These are phyloP conservation scores for Magnaporthiopsis poae DNA, from an alignment of 2,329 filamentous ascomycete species.

Conservation along the genomic window DNA sequence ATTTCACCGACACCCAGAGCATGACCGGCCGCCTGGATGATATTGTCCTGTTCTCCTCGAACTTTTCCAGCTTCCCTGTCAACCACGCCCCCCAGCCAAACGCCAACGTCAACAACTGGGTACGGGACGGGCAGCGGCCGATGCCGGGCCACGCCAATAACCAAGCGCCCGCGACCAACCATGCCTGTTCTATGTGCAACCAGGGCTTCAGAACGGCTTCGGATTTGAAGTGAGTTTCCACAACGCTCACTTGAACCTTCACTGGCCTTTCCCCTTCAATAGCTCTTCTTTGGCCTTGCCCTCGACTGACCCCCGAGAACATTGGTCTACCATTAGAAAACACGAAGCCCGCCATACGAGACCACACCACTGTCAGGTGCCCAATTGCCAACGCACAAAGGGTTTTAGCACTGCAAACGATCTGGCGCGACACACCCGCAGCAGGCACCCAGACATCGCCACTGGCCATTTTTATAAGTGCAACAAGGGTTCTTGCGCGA, in stretches of 20 bases:
- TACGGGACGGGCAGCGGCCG: neutral
- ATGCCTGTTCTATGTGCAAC: slow-evolving; percentile 31
- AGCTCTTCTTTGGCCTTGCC: neutral
- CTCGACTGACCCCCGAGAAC: slow-evolving; percentile 15
- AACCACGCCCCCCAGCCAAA: neutral
- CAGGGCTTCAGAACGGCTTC: slow-evolving; percentile 37
- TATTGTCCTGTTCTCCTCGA: slow-evolving; percentile 14
- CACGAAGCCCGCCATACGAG: slow-evolving; percentile 62
- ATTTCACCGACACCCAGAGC: slow-evolving; percentile 28
- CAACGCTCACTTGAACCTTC: slow-evolving; percentile 11
- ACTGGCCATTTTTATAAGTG: slow-evolving; percentile 50
- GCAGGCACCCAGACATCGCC: slow-evolving; percentile 48
- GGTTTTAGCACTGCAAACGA: slow-evolving; percentile 78
- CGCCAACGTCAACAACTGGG: neutral
- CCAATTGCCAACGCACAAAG: slow-evolving; percentile 45
- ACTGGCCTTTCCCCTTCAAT: slow-evolving; percentile 10
- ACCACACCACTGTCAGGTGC: slow-evolving; percentile 50
- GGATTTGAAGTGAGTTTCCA: slow-evolving; percentile 40
- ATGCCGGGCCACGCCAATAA: neutral
- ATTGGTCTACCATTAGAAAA: slow-evolving; percentile 46
- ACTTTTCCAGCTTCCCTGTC: neutral
- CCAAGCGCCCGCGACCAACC: slow-evolving; percentile 1
- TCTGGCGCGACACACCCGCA: slow-evolving; percentile 66
- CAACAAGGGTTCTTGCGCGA: slow-evolving; percentile 43
- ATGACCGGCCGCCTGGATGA: slow-evolving; percentile 26